These are phyloP conservation scores for Tylopilus rubrobrunneus DNA, from an alignment of 768 basidiomycete genomes.

Conservation along the genomic window DNA sequence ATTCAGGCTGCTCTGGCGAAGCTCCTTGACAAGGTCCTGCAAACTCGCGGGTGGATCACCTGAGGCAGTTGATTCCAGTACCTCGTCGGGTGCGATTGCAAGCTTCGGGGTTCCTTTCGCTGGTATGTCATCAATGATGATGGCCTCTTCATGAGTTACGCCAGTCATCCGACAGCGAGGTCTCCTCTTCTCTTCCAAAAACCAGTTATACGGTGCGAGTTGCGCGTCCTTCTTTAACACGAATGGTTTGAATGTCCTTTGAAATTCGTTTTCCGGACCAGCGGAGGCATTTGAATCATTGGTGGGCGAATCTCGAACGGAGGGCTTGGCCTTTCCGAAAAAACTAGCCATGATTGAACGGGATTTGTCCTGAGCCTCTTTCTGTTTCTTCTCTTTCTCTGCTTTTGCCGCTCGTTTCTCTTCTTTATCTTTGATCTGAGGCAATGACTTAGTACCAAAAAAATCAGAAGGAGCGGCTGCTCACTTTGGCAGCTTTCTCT, in stretches of 20 bases:
- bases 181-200: conserved; percentile 35
- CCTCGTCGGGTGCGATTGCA: conserved; percentile 3
- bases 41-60: conserved; percentile 8
- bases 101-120: conserved; percentile 6
- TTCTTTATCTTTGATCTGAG: conserved; percentile 62
- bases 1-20: conserved; percentile 30
- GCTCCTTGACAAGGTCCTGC: conserved; percentile 18
- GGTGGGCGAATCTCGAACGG: conserved; percentile 18
- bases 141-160: conserved; percentile 41
- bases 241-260: conserved; percentile 75
- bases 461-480: not conserved
- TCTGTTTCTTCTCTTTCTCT: conserved; percentile 69
- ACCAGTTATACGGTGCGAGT: conserved; percentile 74
- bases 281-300: conserved; percentile 27
- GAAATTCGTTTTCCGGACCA: conserved; percentile 55
- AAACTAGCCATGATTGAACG: conserved; percentile 74
- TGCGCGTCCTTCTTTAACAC: conserved; percentile 68
- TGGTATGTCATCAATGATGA: conserved; percentile 51
- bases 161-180: conserved; percentile 20
- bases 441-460: conserved; percentile 1
- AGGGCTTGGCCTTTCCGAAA: conserved; percentile 61
- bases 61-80: not conserved
- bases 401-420: conserved; percentile 66
- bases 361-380: conserved; percentile 68
- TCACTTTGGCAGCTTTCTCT: conserved; percentile 43